These are phyloP conservation scores for Phytophthora pistaciae DNA, from an alignment of 352 stramenopile species.

Conservation along the genomic window DNA sequence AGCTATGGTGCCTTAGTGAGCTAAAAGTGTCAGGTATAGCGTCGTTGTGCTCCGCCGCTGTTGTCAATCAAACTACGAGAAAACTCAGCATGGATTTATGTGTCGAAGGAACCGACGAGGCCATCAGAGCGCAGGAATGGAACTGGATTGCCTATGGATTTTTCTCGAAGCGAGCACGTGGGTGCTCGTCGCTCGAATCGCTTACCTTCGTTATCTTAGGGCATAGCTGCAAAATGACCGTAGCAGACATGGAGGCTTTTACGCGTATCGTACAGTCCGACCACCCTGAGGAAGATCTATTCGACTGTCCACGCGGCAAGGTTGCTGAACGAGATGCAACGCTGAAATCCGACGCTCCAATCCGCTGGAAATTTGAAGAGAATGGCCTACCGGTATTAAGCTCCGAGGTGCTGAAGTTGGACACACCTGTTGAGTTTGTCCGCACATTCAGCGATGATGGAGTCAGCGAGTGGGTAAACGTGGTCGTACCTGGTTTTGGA, in stretches of 20 bases:
- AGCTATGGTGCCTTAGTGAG: too few species aligned
- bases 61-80: not conserved
- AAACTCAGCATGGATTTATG: not conserved
- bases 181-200: not conserved
- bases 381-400: not conserved
- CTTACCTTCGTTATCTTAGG: not conserved
- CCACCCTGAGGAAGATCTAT: not conserved
- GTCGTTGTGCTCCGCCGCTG: not conserved
- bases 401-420: not conserved
- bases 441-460: not conserved
- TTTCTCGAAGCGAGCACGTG: not conserved
- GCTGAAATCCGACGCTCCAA: not conserved
- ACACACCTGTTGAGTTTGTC: not conserved
- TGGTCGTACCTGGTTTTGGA: not conserved
- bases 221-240: not conserved
- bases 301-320: not conserved
- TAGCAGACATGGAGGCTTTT: not conserved
- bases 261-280: not conserved
- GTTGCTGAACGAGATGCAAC: not conserved
- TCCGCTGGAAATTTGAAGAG: not conserved
- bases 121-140: too few species aligned
- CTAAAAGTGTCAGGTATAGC: not conserved
- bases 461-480: not conserved
- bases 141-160: not conserved
- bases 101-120: not conserved